Evolutionary conservation across 2,329 filamentous ascomycete genomes (phyloP).

Genomic region (Verticillium longisporum): DNA sequence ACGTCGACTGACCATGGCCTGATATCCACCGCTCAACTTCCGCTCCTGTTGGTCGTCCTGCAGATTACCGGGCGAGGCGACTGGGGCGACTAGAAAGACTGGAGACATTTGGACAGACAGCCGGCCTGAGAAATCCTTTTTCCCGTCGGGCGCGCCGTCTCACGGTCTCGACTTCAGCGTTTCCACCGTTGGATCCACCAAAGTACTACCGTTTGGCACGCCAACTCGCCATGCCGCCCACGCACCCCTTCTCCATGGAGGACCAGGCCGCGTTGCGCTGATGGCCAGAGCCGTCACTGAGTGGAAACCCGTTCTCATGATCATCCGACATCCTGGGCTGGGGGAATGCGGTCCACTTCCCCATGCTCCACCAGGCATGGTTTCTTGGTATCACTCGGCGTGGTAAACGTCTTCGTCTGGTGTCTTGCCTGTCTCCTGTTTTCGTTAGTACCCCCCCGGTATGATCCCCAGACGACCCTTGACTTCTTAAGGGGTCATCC

Average conservation of each 20-base stretch:
- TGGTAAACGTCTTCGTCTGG: neutral
- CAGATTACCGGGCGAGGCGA: neutral
- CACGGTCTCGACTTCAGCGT: neutral
- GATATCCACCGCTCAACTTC: neutral
- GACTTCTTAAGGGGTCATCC: neutral
- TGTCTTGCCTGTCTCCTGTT: neutral
- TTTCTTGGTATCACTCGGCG: neutral
- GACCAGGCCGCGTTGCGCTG: neutral
- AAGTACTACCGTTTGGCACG: neutral
- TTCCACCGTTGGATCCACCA: neutral
- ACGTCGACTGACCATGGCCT: neutral
- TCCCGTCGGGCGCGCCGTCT: neutral
- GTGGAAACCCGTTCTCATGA: neutral
- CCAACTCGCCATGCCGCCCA: neutral
- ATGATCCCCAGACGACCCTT: neutral
- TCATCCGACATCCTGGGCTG: neutral
- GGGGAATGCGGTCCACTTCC: slow-evolving; percentile 3
- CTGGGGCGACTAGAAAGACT: neutral
- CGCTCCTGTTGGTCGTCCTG: neutral
- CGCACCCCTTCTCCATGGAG: neutral
- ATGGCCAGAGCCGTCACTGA: neutral
- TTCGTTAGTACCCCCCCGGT: neutral
- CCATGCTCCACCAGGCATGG: slow-evolving; percentile 1
- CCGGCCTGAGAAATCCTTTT: neutral
- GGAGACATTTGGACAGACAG: neutral